A percentile compares a stretch with the other conserved stretches of the same genome.
Evolutionary conservation across 345 rosid species (phyloP).

Genomic region (Euphorbia peplus): DNA sequence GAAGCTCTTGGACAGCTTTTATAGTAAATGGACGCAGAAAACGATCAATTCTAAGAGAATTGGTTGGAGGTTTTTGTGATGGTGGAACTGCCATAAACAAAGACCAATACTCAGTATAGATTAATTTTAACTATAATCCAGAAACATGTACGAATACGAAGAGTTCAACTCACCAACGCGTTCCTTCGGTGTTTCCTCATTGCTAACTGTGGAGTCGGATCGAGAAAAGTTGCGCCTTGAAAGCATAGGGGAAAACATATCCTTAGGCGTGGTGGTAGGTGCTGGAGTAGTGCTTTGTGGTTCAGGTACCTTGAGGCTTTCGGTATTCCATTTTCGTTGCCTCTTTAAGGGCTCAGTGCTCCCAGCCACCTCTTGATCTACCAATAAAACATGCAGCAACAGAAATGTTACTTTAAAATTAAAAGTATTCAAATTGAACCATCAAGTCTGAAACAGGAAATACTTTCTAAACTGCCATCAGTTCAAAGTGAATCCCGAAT

Average conservation of each 20-base stretch:
- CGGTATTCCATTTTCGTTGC: constrained; percentile 90
- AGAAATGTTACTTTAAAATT: neutral
- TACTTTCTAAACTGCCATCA: neutral
- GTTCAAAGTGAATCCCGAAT: neutral
- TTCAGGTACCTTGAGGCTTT: constrained; percentile 55
- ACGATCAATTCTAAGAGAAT: constrained; percentile 78
- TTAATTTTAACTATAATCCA: neutral
- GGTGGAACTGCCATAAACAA: constrained; percentile 66
- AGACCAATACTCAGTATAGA: constrained; percentile 9
- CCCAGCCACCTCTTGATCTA: constrained; percentile 70
- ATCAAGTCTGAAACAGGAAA: neutral
- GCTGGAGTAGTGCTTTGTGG: constrained; percentile 43
- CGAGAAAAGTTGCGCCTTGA: constrained; percentile 56
- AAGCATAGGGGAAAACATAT: constrained; percentile 35
- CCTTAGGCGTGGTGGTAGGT: constrained; percentile 61
- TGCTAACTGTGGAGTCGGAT: constrained; percentile 53
- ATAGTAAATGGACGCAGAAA: constrained; percentile 95
- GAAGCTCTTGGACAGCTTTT: constrained; percentile 94
- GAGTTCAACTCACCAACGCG: constrained; percentile 64
- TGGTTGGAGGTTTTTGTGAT: constrained; percentile 70
- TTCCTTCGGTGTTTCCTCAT: constrained; percentile 69
- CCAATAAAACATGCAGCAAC: constrained; percentile 1
- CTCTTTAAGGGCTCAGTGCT: constrained; percentile 71
- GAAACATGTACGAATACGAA: neutral
- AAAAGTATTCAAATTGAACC: neutral